Evolutionary conservation across 805 yeast genomes (phyloP).

Genomic region (Yarrowia osloensis): DNA sequence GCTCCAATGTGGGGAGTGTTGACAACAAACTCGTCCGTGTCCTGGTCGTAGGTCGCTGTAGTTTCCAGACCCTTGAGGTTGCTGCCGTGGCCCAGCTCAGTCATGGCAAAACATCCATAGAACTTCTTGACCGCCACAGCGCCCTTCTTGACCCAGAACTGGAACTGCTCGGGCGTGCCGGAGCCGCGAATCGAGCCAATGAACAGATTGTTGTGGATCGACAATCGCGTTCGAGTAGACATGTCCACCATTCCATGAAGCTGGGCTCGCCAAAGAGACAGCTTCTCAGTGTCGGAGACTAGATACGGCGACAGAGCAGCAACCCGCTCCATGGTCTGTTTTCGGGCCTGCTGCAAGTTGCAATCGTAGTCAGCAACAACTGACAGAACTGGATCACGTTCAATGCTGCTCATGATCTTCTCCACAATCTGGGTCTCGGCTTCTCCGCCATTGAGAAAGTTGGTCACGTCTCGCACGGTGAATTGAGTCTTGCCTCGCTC

Average conservation of each 20-base stretch:
- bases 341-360: conserved; percentile 46
- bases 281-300: conserved; percentile 36
- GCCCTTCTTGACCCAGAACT: conserved; percentile 72
- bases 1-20: conserved; percentile 90
- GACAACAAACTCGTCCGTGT: conserved; percentile 65
- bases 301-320: conserved; percentile 36
- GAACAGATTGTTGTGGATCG: conserved; percentile 84
- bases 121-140: conserved; percentile 43
- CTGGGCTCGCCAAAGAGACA: conserved; percentile 36
- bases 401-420: conserved; percentile 48
- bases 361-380: conserved; percentile 51
- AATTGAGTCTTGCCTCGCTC: conserved; percentile 47
- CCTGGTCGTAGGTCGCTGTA: conserved; percentile 74
- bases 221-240: conserved; percentile 74
- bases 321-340: conserved; percentile 42
- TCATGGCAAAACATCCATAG: conserved; percentile 90
- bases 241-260: conserved; percentile 57
- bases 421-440: conserved; percentile 47
- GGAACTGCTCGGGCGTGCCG: conserved; percentile 79
- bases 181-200: conserved; percentile 79
- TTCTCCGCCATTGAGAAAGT: conserved; percentile 48
- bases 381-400: conserved; percentile 56
- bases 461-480: conserved; percentile 45
- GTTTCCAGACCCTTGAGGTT: conserved; percentile 94
- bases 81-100: conserved; percentile 89